These are phyloP conservation scores for Lunasporangiospora selenospora DNA, from an alignment of 192 early-diverging fungal species.

Conservation along the genomic window DNA sequence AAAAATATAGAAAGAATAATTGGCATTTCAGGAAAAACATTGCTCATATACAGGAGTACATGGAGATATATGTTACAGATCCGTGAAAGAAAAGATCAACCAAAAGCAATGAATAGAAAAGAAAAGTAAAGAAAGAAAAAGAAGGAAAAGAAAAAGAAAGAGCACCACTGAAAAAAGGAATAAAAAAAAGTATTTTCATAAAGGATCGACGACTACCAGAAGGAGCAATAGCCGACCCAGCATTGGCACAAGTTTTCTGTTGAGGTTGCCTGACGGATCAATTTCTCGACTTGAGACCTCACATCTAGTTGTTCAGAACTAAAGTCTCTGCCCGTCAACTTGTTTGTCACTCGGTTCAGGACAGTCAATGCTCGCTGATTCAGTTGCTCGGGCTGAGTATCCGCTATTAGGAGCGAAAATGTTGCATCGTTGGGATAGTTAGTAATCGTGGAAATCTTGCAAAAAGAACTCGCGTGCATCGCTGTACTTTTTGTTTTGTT, in stretches of 20 bases:
- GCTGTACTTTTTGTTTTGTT: no score
- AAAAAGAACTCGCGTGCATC: no score
- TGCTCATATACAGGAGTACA: no score
- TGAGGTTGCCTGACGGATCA: constrained; percentile 90
- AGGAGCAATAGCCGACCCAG: constrained; percentile 67
- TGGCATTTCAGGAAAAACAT: no score
- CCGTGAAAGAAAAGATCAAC: no score
- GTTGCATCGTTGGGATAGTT: no score
- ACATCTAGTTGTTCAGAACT: constrained; percentile 82
- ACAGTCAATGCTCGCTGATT: constrained; percentile 73
- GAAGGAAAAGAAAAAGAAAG: background rate
- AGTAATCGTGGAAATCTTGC: no score
- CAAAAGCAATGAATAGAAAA: background rate
- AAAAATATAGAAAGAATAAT: no score
- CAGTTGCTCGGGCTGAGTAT: constrained; percentile 31
- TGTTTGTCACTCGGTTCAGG: constrained; percentile 89
- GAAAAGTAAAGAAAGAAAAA: background rate
- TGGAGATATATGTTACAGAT: no score
- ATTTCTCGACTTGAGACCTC: constrained; percentile 81
- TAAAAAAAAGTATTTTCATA: background rate
- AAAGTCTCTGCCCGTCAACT: constrained; percentile 92
- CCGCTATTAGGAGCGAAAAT: no score
- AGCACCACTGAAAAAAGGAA: background rate
- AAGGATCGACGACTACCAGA: constrained; percentile 42
- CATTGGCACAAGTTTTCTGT: constrained; percentile 90